A percentile compares a stretch with the other conserved stretches of the same genome.
Evolutionary conservation across 371 early-diverging fungal species (phyloP).

Genomic region (Enterocytospora artemiae): DNA sequence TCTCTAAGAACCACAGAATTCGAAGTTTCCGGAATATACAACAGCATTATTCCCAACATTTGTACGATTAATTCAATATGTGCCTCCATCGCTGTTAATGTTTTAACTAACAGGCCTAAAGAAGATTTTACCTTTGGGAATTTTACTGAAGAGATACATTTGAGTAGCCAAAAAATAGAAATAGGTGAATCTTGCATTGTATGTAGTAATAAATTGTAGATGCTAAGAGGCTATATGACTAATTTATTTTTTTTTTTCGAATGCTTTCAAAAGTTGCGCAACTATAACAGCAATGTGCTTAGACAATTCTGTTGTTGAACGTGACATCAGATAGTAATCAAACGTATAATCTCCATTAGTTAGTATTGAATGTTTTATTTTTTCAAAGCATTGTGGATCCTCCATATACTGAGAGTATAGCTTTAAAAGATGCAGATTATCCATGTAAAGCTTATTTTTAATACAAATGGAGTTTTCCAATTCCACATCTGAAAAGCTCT

Average conservation of each 20-base stretch:
- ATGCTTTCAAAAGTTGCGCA: slow-evolving; percentile 27
- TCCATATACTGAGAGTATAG: slow-evolving; percentile 40
- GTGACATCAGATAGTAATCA: slow-evolving; percentile 44
- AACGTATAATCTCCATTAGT: slow-evolving; percentile 22
- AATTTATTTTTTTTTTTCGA: slow-evolving; percentile 10
- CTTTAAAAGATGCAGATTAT: slow-evolving; percentile 32
- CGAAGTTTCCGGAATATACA: slow-evolving; percentile 21
- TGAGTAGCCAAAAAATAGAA: slow-evolving; percentile 12
- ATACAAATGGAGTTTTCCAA: slow-evolving; percentile 16
- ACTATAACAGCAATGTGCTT: slow-evolving; percentile 44
- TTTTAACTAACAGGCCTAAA: slow-evolving; percentile 1
- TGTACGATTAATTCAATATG: slow-evolving; percentile 50
- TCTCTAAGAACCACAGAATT: slow-evolving; percentile 20
- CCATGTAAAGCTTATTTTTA: slow-evolving; percentile 27
- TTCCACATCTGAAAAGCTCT: slow-evolving; percentile 17
- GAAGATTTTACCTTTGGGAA: slow-evolving; percentile 45
- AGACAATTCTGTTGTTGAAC: slow-evolving; percentile 38
- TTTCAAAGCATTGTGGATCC: slow-evolving; percentile 38
- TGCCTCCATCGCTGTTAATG: slow-evolving; percentile 30
- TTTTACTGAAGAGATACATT: slow-evolving; percentile 1
- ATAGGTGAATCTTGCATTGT: slow-evolving; percentile 36
- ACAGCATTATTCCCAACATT: slow-evolving; percentile 37
- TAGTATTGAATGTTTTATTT: slow-evolving; percentile 34
- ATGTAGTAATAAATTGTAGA: slow-evolving; percentile 17
- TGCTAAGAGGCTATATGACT: not conserved